A percentile compares a stretch with the other conserved stretches of the same genome.
Conservation (phyloP, 140 eudicot genomes). For the Oenanthe javanica region DNA sequence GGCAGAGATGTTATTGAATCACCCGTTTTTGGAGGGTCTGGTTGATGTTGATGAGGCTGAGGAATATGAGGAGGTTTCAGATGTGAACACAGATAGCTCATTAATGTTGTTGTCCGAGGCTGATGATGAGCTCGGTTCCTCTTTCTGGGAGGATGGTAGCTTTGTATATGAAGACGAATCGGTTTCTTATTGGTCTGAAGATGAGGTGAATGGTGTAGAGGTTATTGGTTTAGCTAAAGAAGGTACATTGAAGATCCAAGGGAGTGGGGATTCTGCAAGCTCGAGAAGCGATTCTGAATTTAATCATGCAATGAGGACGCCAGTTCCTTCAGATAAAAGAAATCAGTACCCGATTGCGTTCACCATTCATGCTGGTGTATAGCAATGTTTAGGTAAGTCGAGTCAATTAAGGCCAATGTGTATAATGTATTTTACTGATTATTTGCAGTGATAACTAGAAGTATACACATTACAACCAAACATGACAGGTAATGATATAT, state of each 20-base stretch:
- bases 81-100: conserved; percentile 31
- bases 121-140: conserved; percentile 33
- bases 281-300: background rate
- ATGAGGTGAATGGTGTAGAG: conserved; percentile 14
- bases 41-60: conserved; percentile 27
- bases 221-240: conserved; percentile 25
- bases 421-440: background rate
- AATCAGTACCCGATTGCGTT: conserved; percentile 32
- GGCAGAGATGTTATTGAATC: conserved; percentile 56
- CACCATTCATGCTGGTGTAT: conserved; percentile 37
- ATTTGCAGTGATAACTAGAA: background rate
- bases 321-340: conserved; percentile 21
- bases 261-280: conserved; percentile 1
- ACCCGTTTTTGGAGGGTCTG: conserved; percentile 55
- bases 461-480: background rate
- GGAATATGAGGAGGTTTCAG: conserved; percentile 27
- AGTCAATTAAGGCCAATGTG: conserved; percentile 1
- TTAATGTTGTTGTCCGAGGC: conserved; percentile 21
- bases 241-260: conserved; percentile 10
- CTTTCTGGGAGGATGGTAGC: conserved; percentile 27
- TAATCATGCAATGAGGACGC: background rate
- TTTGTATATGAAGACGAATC: conserved; percentile 21
- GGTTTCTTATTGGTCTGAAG: conserved; percentile 32
- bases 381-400: conserved; percentile 19
- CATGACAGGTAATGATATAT: background rate